Evolutionary conservation across 768 basidiomycete species (phyloP).

Genomic region (Leccinum rimulosum): DNA sequence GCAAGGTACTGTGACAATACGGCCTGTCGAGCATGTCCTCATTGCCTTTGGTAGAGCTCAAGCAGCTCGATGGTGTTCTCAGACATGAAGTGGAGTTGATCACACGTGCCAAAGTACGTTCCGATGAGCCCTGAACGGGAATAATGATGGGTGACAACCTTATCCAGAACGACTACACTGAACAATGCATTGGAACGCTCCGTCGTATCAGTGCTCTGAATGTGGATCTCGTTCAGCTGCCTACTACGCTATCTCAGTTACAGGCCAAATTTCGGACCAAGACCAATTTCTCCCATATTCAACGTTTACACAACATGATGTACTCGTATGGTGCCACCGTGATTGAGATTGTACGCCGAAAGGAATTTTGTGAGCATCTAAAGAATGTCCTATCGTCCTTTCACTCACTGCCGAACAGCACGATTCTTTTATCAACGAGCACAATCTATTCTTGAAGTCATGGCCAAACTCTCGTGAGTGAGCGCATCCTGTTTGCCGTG

Average conservation of each 20-base stretch:
- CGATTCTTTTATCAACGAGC: conserved; percentile 81
- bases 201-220: conserved; percentile 80
- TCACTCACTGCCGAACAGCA: conserved; percentile 39
- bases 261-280: conserved; percentile 72
- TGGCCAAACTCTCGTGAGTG: conserved; percentile 83
- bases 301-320: conserved; percentile 82
- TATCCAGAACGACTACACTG: conserved; percentile 67
- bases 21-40: background rate
- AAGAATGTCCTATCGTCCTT: background rate
- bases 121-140: background rate
- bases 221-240: conserved; percentile 74
- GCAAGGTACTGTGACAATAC: conserved; percentile 41
- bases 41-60: conserved; percentile 48
- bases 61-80: conserved; percentile 57
- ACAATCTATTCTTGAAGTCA: conserved; percentile 76
- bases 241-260: conserved; percentile 57
- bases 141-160: background rate
- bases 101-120: conserved; percentile 50
- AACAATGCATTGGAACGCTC: conserved; percentile 61
- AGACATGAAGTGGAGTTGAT: conserved; percentile 61
- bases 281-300: conserved; percentile 89
- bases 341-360: conserved; percentile 85
- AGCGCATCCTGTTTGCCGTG: conserved; percentile 2
- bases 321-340: conserved; percentile 92
- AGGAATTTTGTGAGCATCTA: conserved; percentile 72